Conservation (phyloP, 129 eudicot species). For the Sambucus nigra region DNA sequence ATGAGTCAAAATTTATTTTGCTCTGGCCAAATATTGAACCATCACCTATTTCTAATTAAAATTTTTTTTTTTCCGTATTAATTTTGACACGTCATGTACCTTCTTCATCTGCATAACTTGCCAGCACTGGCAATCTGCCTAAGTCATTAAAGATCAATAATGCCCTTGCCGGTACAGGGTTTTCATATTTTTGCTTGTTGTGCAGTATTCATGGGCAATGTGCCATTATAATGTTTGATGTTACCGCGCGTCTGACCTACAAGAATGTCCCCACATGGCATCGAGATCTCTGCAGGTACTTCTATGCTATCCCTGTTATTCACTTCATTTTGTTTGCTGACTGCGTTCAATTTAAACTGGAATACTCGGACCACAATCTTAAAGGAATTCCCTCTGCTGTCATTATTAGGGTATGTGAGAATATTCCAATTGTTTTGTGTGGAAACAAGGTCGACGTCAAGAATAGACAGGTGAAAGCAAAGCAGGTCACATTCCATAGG, state of each 20-base stretch:
- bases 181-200: neutral
- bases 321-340: neutral
- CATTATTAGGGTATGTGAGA: conserved; percentile 17
- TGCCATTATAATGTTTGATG: conserved; percentile 30
- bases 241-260: conserved; percentile 24
- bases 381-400: neutral
- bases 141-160: no score
- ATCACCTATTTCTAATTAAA: no score
- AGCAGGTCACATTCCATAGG: conserved; percentile 32
- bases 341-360: neutral
- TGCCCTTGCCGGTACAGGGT: neutral
- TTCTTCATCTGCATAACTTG: neutral
- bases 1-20: no score
- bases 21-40: no score
- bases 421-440: conserved; percentile 28
- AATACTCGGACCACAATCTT: neutral
- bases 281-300: conserved; percentile 23
- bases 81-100: no score
- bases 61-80: no score
- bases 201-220: conserved; percentile 28
- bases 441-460: conserved; percentile 31
- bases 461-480: conserved; percentile 31
- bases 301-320: neutral
- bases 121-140: no score
- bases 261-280: conserved; percentile 30